Evolutionary conservation across 2,329 filamentous ascomycete species (phyloP).

Genomic region (Emergomyces orientalis): DNA sequence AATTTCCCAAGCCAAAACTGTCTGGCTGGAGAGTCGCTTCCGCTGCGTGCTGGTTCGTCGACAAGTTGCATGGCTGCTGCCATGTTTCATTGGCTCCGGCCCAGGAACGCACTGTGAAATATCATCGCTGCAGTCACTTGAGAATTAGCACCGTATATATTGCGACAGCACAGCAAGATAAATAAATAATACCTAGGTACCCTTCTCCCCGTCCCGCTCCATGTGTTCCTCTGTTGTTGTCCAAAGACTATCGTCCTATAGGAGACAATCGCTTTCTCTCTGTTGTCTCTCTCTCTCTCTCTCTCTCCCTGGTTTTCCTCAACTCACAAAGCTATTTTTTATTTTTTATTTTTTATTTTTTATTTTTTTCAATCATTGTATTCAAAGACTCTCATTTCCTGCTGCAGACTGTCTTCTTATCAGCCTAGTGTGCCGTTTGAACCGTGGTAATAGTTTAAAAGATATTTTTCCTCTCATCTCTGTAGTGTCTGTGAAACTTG

Average conservation of each 20-base stretch:
- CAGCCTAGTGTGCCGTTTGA: not conserved
- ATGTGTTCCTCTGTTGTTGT: not conserved
- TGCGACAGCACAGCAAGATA: not conserved
- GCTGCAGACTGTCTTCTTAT: not conserved
- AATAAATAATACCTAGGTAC: not conserved
- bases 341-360: too few relatives aligned
- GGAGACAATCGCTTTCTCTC: not conserved
- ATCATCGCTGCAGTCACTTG: not conserved
- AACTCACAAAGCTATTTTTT: not conserved
- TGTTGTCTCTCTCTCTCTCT: not conserved
- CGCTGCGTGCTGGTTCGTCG: not conserved
- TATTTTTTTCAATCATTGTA: too few relatives aligned
- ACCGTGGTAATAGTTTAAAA: not conserved
- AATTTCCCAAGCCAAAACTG: not conserved
- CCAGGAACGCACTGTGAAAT: conserved; percentile 2
- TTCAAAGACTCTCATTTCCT: not conserved
- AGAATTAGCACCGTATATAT: not conserved
- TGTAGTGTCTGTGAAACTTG: not conserved
- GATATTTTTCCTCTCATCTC: not conserved
- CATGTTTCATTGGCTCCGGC: not conserved
- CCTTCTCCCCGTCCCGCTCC: not conserved
- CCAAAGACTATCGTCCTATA: not conserved
- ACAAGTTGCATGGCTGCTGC: conserved; percentile 1
- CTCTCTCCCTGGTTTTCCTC: not conserved
- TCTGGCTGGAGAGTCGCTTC: not conserved